Conservation (phyloP, 805 yeast genomes). For the Vanderwaltozyma yarrowii region DNA sequence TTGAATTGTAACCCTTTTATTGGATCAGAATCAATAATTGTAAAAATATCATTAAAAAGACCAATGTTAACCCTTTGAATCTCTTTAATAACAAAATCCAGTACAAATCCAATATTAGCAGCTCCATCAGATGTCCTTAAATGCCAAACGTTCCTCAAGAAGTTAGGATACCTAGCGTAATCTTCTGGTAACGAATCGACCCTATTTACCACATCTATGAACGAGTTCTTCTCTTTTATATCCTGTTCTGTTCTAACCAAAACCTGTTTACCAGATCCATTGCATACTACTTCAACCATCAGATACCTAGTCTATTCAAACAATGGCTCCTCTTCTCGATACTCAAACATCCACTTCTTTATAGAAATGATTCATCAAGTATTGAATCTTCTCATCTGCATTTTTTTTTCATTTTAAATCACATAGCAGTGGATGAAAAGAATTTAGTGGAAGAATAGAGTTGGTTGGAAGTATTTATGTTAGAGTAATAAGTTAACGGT, state of each 20-base stretch:
- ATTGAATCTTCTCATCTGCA: too few species aligned
- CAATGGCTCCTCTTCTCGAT: too few species aligned
- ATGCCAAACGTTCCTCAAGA: conserved; percentile 22
- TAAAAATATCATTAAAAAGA: conserved; percentile 18
- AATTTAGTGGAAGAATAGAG: too few species aligned
- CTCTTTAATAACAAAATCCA: conserved; percentile 28
- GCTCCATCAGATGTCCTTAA: conserved; percentile 30
- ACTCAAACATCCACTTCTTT: too few species aligned
- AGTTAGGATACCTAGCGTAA: conserved; percentile 10
- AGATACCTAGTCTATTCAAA: too few species aligned
- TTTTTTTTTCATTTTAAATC: too few species aligned
- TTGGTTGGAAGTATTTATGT: too few species aligned
- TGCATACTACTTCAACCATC: conserved; percentile 15
- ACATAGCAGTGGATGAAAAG: too few species aligned
- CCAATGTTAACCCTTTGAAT: conserved; percentile 15
- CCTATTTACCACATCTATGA: conserved; percentile 16
- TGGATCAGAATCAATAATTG: conserved; percentile 11
- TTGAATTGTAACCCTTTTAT: conserved; percentile 23
- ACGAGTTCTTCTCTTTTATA: conserved; percentile 14
- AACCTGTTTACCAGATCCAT: conserved; percentile 8
- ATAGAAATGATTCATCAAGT: too few species aligned
- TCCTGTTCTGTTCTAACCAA: conserved; percentile 21
- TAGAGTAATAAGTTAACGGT: too few species aligned
- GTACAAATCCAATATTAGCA: conserved; percentile 31
- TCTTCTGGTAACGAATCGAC: conserved; percentile 24